Percentiles rank a stretch among this genome's conserved stretches.
phyloP scores from a whole-genome alignment of 176 grass and related monocot species.

The Tuctoria greenei region DNA sequence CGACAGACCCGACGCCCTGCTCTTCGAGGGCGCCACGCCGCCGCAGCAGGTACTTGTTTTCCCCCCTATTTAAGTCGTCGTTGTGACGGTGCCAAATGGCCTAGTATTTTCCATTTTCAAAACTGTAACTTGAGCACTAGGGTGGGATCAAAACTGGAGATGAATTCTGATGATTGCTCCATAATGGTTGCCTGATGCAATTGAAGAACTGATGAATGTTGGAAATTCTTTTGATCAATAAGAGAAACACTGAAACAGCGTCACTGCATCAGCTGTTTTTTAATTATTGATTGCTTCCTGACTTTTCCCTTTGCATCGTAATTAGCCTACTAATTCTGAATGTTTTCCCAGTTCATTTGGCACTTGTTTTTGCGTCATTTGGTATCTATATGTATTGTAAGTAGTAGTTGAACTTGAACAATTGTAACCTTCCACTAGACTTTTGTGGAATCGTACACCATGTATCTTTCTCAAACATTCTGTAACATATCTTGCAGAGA shows the following conservation, averaged over 20 bases:
- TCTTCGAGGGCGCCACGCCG: constrained; percentile 69
- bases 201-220: not conserved
- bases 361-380: constrained; percentile 20
- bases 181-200: not conserved
- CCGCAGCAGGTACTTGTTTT: constrained; percentile 56
- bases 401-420: not conserved
- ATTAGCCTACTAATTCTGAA: not conserved
- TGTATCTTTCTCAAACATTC: constrained; percentile 11
- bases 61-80: not conserved
- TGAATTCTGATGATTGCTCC: not conserved
- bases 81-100: not conserved
- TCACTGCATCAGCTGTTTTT: constrained; percentile 2
- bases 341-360: not conserved
- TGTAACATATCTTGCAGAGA: constrained; percentile 61
- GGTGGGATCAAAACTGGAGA: not conserved
- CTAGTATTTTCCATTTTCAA: not conserved
- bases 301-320: not conserved
- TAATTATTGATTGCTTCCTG: not conserved
- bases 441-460: constrained; percentile 8
- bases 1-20: constrained; percentile 70
- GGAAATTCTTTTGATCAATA: not conserved
- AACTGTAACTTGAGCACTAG: not conserved
- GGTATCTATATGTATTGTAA: not conserved
- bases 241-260: too few species aligned
- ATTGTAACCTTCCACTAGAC: not conserved